Evolutionary conservation across 129 eudicot genomes (phyloP).

Genomic region (Saussurea involucrata): DNA sequence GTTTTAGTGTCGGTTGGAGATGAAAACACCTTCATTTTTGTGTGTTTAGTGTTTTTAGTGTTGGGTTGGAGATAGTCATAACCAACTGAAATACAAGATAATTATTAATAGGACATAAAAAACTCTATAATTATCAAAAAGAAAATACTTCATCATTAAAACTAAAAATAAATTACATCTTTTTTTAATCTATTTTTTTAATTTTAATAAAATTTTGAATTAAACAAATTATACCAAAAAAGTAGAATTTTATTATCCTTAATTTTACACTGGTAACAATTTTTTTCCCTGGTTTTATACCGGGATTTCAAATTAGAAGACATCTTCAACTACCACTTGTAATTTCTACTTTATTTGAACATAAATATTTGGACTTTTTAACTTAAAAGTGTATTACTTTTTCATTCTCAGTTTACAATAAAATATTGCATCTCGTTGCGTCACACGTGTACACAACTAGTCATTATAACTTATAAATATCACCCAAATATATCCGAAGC

Average conservation of each 20-base stretch:
- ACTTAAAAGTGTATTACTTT: neutral
- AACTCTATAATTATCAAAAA: neutral
- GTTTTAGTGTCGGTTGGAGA: too few relatives aligned
- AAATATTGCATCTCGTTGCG: too few relatives aligned
- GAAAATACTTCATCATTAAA: neutral
- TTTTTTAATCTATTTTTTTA: neutral
- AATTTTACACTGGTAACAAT: neutral
- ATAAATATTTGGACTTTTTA: too few relatives aligned
- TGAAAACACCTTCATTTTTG: too few relatives aligned
- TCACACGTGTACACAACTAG: too few relatives aligned
- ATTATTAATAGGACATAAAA: neutral
- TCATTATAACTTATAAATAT: neutral
- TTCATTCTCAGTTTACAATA: neutral
- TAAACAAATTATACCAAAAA: neutral
- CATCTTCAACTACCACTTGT: neutral
- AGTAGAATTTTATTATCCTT: too few relatives aligned
- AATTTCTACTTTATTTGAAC: too few relatives aligned
- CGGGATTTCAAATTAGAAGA: too few relatives aligned
- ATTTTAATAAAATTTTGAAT: neutral
- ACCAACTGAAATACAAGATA: neutral
- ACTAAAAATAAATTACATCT: neutral
- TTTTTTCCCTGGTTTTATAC: neutral
- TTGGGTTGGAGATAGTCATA: too few relatives aligned
- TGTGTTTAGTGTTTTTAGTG: too few relatives aligned
- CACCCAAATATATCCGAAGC: neutral